Evolutionary conservation across 805 yeast species (phyloP).

Genomic region (Metschnikowia lachancei): DNA sequence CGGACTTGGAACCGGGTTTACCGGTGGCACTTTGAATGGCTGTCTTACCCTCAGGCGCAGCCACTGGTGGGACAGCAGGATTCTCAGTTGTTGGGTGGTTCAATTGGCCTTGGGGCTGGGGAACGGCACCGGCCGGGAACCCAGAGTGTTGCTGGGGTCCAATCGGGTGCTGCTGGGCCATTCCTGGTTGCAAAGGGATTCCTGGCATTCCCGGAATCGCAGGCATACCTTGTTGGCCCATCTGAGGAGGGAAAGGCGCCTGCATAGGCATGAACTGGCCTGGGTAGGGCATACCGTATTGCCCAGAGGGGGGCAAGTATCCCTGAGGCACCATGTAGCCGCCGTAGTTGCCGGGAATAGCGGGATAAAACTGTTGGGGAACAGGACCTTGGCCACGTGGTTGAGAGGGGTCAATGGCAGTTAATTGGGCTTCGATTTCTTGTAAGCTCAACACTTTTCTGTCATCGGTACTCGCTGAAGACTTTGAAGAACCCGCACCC

Average conservation of each 20-base stretch:
- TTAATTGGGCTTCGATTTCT: slow-evolving; percentile 78
- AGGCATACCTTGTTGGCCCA: slow-evolving; percentile 25
- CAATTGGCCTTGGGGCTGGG: slow-evolving; percentile 4
- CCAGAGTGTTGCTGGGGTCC: slow-evolving; percentile 19
- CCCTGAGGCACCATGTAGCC: slow-evolving; percentile 45
- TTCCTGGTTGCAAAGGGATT: slow-evolving; percentile 13
- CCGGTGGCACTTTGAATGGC: not conserved
- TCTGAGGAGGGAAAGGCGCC: slow-evolving; percentile 10
- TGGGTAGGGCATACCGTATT: slow-evolving; percentile 28
- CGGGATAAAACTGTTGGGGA: slow-evolving; percentile 33
- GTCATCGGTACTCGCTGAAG: slow-evolving; percentile 19
- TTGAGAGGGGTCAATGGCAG: slow-evolving; percentile 41
- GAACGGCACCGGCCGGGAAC: slow-evolving; percentile 1
- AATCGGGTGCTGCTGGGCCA: slow-evolving; percentile 9
- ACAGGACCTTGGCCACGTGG: slow-evolving; percentile 21
- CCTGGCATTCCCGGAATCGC: slow-evolving; percentile 23
- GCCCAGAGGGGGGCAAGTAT: slow-evolving; percentile 35
- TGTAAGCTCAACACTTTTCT: slow-evolving; percentile 67
- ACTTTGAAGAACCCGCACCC: not conserved
- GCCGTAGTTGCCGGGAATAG: slow-evolving; percentile 34
- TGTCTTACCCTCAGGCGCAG: not conserved
- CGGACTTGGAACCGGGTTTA: slow-evolving; percentile 12
- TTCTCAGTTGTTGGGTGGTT: not conserved
- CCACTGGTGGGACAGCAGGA: not conserved
- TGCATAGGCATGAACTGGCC: slow-evolving; percentile 26